phyloP scores from a whole-genome alignment of 1,139 yeast genomes.

The Fermentozyma sake region DNA sequence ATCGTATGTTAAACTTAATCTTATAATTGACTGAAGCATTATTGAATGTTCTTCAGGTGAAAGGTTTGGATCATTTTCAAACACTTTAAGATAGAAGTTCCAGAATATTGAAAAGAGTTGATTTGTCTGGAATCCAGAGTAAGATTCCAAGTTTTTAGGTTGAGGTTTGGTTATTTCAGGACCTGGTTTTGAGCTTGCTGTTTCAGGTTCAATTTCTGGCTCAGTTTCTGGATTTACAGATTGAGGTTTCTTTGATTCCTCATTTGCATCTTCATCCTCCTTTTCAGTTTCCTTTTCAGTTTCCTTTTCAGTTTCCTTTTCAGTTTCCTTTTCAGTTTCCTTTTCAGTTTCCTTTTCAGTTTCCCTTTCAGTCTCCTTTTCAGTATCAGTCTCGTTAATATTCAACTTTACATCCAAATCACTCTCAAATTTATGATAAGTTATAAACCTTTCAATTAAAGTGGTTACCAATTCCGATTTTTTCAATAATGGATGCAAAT shows the following conservation, averaged over 20 bases:
- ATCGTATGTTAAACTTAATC: constrained; percentile 63
- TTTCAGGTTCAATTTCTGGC: too few relatives aligned
- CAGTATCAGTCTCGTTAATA: constrained; percentile 15
- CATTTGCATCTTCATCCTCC: constrained; percentile 4
- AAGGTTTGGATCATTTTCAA: constrained; percentile 57
- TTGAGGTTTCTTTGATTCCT: too few relatives aligned
- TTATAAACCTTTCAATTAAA: constrained; percentile 69
- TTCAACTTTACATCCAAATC: constrained; percentile 12
- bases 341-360: too few relatives aligned
- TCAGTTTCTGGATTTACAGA: too few relatives aligned
- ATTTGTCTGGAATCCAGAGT: constrained; percentile 4
- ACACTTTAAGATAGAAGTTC: constrained; percentile 54
- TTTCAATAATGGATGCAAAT: constrained; percentile 64
- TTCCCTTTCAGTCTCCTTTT: too few relatives aligned
- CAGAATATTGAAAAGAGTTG: constrained; percentile 54
- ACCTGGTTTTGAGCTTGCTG: too few relatives aligned
- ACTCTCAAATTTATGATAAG: constrained; percentile 41
- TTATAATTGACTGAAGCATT: constrained; percentile 61
- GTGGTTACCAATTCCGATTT: constrained; percentile 64
- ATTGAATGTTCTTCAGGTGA: constrained; percentile 62
- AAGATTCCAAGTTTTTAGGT: background rate
- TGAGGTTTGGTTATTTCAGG: too few relatives aligned
- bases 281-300: too few relatives aligned
- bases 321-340: too few relatives aligned
- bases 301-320: too few relatives aligned